These are phyloP conservation scores for Tetrapisispora arboricola DNA, from an alignment of 805 yeast genomes.

Conservation along the genomic window DNA sequence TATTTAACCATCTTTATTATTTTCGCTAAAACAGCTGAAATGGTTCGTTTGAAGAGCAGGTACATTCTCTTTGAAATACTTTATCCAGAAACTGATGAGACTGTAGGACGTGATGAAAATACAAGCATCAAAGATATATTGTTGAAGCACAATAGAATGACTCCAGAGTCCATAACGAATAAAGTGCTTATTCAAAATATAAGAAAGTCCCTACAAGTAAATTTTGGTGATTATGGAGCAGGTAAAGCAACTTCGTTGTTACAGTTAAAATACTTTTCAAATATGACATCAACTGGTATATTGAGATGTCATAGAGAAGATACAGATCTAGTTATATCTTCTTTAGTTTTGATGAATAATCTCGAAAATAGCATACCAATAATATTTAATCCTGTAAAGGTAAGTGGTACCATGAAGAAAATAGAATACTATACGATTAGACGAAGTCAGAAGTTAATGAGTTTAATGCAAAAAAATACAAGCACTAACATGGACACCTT, in stretches of 20 bases:
- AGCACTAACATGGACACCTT: constrained; percentile 8
- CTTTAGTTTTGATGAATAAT: constrained; percentile 45
- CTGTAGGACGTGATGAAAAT: constrained; percentile 4
- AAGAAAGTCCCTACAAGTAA: constrained; percentile 43
- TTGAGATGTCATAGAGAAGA: constrained; percentile 64
- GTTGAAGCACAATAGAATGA: constrained; percentile 40
- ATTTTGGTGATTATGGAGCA: constrained; percentile 72
- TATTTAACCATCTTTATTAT: too few relatives aligned
- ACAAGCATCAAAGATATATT: constrained; percentile 18
- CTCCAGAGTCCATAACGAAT: constrained; percentile 39
- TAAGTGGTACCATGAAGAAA: constrained; percentile 82
- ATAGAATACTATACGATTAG: constrained; percentile 62
- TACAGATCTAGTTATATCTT: constrained; percentile 51
- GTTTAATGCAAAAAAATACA: constrained; percentile 9
- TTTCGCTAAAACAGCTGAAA: constrained; percentile 18
- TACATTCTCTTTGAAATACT: constrained; percentile 73
- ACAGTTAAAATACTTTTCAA: constrained; percentile 69
- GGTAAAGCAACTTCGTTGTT: constrained; percentile 54
- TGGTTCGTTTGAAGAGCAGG: constrained; percentile 85
- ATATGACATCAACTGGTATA: constrained; percentile 75
- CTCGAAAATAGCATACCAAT: constrained; percentile 40
- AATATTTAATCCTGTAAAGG: constrained; percentile 52
- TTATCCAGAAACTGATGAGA: constrained; percentile 40
- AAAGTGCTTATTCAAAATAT: constrained; percentile 44
- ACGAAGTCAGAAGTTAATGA: constrained; percentile 25